A percentile compares a stretch with the other conserved stretches of the same genome.
Evolutionary conservation across 192 early-diverging fungal genomes (phyloP).

Genomic region (Cladochytrium replicatum): DNA sequence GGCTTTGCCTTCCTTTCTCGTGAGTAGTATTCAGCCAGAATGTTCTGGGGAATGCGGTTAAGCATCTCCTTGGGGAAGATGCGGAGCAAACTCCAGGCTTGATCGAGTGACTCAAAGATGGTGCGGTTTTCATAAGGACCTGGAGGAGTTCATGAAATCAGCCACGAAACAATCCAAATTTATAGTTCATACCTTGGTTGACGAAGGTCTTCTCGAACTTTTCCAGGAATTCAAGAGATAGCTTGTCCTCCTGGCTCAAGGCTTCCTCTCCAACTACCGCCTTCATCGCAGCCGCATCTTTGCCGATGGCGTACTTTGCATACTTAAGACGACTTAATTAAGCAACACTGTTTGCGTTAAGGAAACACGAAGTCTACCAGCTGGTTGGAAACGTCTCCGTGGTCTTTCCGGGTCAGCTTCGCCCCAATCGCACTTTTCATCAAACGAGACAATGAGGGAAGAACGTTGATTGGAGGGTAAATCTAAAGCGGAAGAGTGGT

Average conservation of each 20-base stretch:
- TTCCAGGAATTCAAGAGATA: slow-evolving; percentile 94
- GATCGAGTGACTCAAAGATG: slow-evolving; percentile 91
- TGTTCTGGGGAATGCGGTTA: slow-evolving; percentile 95
- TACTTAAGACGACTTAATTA: too few species aligned
- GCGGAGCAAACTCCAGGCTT: slow-evolving; percentile 96
- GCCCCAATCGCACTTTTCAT: slow-evolving; percentile 99
- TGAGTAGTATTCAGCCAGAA: slow-evolving; percentile 90
- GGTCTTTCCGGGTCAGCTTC: slow-evolving; percentile 94
- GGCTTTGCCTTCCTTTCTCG: slow-evolving; percentile 41
- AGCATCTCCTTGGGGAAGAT: slow-evolving; percentile 99
- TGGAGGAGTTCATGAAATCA: slow-evolving; percentile 11
- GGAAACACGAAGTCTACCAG: slow-evolving; percentile 47
- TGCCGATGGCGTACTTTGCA: slow-evolving; percentile 98
- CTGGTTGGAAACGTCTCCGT: slow-evolving; percentile 98
- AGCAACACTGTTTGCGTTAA: slow-evolving; percentile 7
- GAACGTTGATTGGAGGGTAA: slow-evolving; percentile 98
- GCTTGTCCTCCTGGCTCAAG: slow-evolving; percentile 94
- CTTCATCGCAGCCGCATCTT: slow-evolving; percentile 98
- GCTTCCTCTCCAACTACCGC: slow-evolving; percentile 99
- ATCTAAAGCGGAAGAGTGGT: slow-evolving; percentile 38
- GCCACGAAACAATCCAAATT: slow-evolving; percentile 1
- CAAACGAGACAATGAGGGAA: slow-evolving; percentile 95
- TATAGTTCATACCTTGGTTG: slow-evolving; percentile 59
- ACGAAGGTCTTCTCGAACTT: slow-evolving; percentile 99
- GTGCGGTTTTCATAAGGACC: slow-evolving; percentile 91